These are phyloP conservation scores for Lumnitzera racemosa DNA, from an alignment of 345 rosid genomes.

Conservation along the genomic window DNA sequence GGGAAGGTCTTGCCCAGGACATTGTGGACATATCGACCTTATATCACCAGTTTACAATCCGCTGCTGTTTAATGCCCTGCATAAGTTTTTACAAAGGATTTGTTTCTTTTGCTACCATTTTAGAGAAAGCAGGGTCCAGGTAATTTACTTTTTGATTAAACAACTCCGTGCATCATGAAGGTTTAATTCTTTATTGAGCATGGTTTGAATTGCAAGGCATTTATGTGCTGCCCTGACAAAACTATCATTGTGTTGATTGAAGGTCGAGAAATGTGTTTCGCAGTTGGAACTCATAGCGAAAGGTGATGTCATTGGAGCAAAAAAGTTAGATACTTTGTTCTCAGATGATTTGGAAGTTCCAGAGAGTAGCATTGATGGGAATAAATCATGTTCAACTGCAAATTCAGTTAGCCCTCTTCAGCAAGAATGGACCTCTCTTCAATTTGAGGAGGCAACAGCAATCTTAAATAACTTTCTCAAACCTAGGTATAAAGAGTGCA, in stretches of 20 bases:
- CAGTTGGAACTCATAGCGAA: slow-evolving; percentile 65
- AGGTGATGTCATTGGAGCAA: slow-evolving; percentile 74
- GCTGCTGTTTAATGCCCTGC: slow-evolving; percentile 54
- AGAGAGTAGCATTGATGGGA: slow-evolving; percentile 36
- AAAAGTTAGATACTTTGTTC: slow-evolving; percentile 32
- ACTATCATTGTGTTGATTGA: slow-evolving; percentile 7
- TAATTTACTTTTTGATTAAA: slow-evolving; percentile 12
- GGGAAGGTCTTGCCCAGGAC: slow-evolving; percentile 65
- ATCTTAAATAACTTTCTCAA: slow-evolving; percentile 47
- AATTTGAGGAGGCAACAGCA: slow-evolving; percentile 50
- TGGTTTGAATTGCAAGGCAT: not conserved
- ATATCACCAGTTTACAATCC: slow-evolving; percentile 70
- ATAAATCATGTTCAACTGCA: slow-evolving; percentile 27
- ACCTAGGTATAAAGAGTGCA: slow-evolving; percentile 33
- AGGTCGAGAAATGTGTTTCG: slow-evolving; percentile 55
- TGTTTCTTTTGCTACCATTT: slow-evolving; percentile 69
- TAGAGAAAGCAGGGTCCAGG: slow-evolving; percentile 29
- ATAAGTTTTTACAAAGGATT: slow-evolving; percentile 47
- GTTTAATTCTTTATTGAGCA: not conserved
- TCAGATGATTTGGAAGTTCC: slow-evolving; percentile 17
- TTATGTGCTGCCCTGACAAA: not conserved
- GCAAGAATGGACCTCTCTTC: slow-evolving; percentile 80
- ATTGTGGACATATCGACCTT: slow-evolving; percentile 86
- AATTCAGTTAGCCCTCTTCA: slow-evolving; percentile 15
- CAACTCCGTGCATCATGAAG: not conserved